Conservation (phyloP, 2,329 filamentous ascomycete species). For the Fusarium proliferatum region DNA sequence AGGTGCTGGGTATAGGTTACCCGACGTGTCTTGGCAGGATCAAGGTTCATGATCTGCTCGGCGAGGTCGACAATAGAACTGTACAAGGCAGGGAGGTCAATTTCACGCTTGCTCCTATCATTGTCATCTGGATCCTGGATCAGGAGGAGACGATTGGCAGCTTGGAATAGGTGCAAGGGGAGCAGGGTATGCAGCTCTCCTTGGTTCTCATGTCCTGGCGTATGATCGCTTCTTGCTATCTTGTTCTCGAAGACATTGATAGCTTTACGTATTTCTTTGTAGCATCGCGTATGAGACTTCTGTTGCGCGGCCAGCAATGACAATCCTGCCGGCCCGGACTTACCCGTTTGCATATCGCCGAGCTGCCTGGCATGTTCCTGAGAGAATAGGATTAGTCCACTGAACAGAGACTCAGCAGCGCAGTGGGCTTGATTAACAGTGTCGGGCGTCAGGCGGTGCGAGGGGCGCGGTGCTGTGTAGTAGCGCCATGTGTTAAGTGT, state of each 20-base stretch:
- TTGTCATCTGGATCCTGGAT: conserved; percentile 16
- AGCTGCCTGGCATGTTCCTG: conserved; percentile 8
- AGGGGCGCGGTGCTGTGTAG: background rate
- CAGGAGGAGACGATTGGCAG: background rate
- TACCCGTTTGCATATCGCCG: background rate
- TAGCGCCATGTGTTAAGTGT: conserved; percentile 4
- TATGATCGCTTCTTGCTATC: background rate
- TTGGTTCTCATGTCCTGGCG: too few relatives aligned
- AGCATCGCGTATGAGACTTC: background rate
- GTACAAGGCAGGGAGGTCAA: background rate
- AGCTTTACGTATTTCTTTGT: conserved; percentile 2
- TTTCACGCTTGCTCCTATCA: background rate
- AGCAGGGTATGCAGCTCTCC: background rate
- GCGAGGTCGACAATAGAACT: background rate
- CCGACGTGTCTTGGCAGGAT: background rate
- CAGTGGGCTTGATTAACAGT: background rate
- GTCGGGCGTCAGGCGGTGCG: background rate
- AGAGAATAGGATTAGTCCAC: background rate
- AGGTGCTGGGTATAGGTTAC: background rate
- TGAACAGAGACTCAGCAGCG: conserved; percentile 4
- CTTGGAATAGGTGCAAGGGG: background rate
- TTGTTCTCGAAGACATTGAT: background rate
- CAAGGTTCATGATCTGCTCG: background rate
- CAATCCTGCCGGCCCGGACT: background rate
- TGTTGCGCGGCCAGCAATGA: background rate